Conservation (phyloP, 108 stramenopile species). For the Nitzschia sp. region DNA sequence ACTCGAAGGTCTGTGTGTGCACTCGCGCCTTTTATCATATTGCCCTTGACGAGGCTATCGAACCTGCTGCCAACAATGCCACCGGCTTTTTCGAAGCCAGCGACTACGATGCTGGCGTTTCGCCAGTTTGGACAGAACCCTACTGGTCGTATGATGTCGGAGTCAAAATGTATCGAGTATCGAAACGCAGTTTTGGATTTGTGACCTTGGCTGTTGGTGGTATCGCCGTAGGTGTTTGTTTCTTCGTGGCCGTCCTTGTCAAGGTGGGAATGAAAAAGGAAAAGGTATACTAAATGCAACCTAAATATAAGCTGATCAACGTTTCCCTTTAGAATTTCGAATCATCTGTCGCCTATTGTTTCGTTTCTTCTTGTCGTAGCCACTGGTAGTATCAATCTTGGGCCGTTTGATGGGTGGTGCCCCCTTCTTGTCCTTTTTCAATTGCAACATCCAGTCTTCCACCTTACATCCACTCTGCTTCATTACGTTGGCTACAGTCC, state of each 20-base stretch:
- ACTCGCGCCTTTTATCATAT: slow-evolving; percentile 72
- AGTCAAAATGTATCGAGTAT: slow-evolving; percentile 65
- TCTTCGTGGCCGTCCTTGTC: slow-evolving; percentile 46
- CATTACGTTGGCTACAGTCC: slow-evolving; percentile 95
- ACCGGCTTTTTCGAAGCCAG: slow-evolving; percentile 62
- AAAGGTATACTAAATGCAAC: slow-evolving; percentile 58
- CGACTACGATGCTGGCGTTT: slow-evolving; percentile 61
- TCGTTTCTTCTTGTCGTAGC: slow-evolving; percentile 71
- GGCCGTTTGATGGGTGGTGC: slow-evolving; percentile 27
- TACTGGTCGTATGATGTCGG: slow-evolving; percentile 74
- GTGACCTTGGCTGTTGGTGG: slow-evolving; percentile 50
- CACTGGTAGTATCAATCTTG: slow-evolving; percentile 75
- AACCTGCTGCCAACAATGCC: slow-evolving; percentile 51
- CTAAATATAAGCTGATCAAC: neutral
- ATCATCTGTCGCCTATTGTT: slow-evolving; percentile 44
- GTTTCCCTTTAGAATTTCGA: slow-evolving; percentile 24
- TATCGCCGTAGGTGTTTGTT: slow-evolving; percentile 29
- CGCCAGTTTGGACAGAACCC: slow-evolving; percentile 80
- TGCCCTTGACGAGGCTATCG: slow-evolving; percentile 74
- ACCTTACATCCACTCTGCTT: slow-evolving; percentile 89
- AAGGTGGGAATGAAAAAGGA: slow-evolving; percentile 71
- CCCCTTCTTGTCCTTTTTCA: slow-evolving; percentile 44
- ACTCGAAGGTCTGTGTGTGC: slow-evolving; percentile 64
- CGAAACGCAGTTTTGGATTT: slow-evolving; percentile 44
- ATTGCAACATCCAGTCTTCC: slow-evolving; percentile 89